Evolutionary conservation across 106 monocot species (phyloP).

Genomic region (Dactylorhiza incarnata): DNA sequence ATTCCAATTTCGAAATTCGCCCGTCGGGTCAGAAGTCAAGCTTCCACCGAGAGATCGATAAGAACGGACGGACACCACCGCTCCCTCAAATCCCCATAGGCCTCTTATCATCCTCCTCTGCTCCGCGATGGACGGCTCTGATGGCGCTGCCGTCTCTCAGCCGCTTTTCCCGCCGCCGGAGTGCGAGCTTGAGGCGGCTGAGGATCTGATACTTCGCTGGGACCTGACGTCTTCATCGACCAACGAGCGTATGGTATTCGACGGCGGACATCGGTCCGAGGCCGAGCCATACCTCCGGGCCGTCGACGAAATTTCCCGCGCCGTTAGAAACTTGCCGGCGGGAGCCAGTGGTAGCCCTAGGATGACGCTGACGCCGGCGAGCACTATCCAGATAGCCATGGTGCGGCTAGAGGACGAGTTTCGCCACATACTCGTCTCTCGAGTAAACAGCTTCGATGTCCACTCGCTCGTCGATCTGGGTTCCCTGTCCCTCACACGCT

Average conservation of each 20-base stretch:
- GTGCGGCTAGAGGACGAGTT: slow-evolving; percentile 94
- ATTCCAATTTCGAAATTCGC: neutral
- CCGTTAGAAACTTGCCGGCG: slow-evolving; percentile 10
- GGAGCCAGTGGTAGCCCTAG: slow-evolving; percentile 15
- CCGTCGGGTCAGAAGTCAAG: neutral
- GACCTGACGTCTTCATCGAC: neutral
- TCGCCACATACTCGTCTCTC: slow-evolving; percentile 59
- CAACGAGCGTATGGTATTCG: neutral
- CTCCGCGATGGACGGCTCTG: neutral
- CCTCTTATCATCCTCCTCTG: neutral
- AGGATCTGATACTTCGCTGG: neutral
- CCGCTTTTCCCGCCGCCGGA: neutral
- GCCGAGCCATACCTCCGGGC: slow-evolving; percentile 41
- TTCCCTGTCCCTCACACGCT: slow-evolving; percentile 25
- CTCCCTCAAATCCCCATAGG: neutral
- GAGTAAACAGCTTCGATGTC: slow-evolving; percentile 51
- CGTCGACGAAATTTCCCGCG: slow-evolving; percentile 43
- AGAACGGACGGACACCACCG: neutral
- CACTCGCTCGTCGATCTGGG: slow-evolving; percentile 55
- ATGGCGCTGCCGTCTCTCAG: neutral
- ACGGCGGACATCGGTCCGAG: slow-evolving; percentile 24
- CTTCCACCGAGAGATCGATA: neutral
- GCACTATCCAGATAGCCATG: slow-evolving; percentile 64
- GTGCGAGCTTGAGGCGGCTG: neutral
- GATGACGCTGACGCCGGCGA: slow-evolving; percentile 7